phyloP scores from a whole-genome alignment of 2,329 filamentous ascomycete species.

The Colletotrichum sp. region DNA sequence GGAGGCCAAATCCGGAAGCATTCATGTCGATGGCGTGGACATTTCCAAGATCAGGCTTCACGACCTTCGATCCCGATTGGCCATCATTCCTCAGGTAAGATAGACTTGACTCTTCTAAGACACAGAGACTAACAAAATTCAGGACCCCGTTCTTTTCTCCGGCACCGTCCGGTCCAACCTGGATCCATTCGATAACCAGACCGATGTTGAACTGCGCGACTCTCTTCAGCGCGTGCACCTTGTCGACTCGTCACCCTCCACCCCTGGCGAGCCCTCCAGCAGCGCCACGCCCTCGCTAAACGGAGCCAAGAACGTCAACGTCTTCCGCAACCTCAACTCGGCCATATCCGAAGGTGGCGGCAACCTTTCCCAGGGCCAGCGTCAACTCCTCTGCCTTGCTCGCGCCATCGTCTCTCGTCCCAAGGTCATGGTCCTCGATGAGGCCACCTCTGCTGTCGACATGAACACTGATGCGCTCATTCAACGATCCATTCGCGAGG shows the following conservation, averaged over 20 bases:
- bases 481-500: slow-evolving; percentile 74
- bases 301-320: slow-evolving; percentile 62
- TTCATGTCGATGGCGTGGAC: slow-evolving; percentile 76
- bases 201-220: slow-evolving; percentile 71
- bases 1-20: slow-evolving; percentile 68
- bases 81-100: slow-evolving; percentile 73
- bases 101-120: background rate
- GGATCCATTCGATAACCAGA: slow-evolving; percentile 76
- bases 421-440: slow-evolving; percentile 81
- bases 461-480: slow-evolving; percentile 79
- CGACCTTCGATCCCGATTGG: slow-evolving; percentile 73
- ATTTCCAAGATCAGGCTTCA: slow-evolving; percentile 75
- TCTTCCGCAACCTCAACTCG: slow-evolving; percentile 67
- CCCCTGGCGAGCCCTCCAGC: slow-evolving; percentile 43
- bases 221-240: slow-evolving; percentile 75
- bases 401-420: slow-evolving; percentile 75
- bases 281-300: slow-evolving; percentile 29
- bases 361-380: slow-evolving; percentile 78
- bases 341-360: slow-evolving; percentile 74
- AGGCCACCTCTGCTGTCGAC: slow-evolving; percentile 80
- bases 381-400: slow-evolving; percentile 77
- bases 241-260: slow-evolving; percentile 46
- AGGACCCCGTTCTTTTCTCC: slow-evolving; percentile 83
- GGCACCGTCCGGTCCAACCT: slow-evolving; percentile 79
- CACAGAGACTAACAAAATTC: slow-evolving; percentile 14